Percentiles rank a stretch among this genome's conserved stretches.
Evolutionary conservation across 1,284 basidiomycete genomes (phyloP).

Genomic region (Rhodofomes roseus): DNA sequence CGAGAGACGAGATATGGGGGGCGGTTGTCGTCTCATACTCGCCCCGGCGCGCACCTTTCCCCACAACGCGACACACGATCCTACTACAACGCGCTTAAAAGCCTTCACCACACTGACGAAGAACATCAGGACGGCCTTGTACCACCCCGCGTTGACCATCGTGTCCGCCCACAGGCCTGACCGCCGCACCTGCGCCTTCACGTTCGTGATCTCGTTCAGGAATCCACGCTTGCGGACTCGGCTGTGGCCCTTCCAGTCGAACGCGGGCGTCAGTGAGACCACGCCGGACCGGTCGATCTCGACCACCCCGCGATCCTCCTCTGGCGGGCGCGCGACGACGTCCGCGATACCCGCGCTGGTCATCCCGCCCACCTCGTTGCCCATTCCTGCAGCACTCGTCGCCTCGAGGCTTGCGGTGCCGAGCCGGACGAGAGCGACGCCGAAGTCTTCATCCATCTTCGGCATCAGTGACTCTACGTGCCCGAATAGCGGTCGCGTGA

Average conservation of each 20-base stretch:
- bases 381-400: slow-evolving; percentile 64
- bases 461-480: slow-evolving; percentile 41
- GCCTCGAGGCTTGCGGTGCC: slow-evolving; percentile 73
- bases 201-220: slow-evolving; percentile 32
- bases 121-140: slow-evolving; percentile 41
- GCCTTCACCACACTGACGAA: slow-evolving; percentile 34
- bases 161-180: slow-evolving; percentile 39
- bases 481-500: slow-evolving; percentile 45
- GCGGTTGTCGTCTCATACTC: not conserved
- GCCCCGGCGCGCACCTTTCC: slow-evolving; percentile 1
- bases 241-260: slow-evolving; percentile 18
- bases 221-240: slow-evolving; percentile 29
- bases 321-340: slow-evolving; percentile 12
- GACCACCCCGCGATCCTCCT: slow-evolving; percentile 30
- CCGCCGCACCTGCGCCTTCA: slow-evolving; percentile 31
- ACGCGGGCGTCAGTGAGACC: slow-evolving; percentile 30
- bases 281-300: slow-evolving; percentile 43
- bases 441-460: slow-evolving; percentile 68
- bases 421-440: slow-evolving; percentile 61
- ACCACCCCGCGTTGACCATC: slow-evolving; percentile 37
- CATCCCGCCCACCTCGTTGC: slow-evolving; percentile 66
- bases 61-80: slow-evolving; percentile 23
- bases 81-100: slow-evolving; percentile 31
- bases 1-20: not conserved
- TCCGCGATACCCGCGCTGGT: slow-evolving; percentile 29